Conservation (phyloP, 306 rosid species). For the Begonia peltatifolia region DNA sequence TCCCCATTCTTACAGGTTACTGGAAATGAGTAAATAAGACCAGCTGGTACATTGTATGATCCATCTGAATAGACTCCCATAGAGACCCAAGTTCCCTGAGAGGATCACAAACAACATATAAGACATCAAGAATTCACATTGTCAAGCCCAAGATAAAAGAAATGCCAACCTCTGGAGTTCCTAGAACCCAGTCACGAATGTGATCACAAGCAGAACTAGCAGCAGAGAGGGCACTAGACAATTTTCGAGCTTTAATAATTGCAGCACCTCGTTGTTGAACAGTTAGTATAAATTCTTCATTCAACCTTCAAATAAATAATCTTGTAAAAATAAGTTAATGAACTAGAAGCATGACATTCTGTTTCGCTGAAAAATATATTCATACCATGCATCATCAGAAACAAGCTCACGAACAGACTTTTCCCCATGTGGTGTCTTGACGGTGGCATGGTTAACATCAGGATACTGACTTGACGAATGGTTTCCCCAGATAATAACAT, state of each 20-base stretch:
- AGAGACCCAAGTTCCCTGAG: constrained; percentile 1
- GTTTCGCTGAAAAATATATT: neutral
- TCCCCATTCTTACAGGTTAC: constrained; percentile 73
- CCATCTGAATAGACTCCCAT: constrained; percentile 99
- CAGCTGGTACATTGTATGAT: constrained; percentile 91
- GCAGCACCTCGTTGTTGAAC: constrained; percentile 64
- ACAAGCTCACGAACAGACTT: constrained; percentile 45
- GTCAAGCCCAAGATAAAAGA: neutral
- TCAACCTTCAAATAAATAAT: constrained; percentile 33
- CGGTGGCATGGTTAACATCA: constrained; percentile 72
- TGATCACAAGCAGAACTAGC: constrained; percentile 77
- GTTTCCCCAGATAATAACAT: constrained; percentile 86
- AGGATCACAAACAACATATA: neutral
- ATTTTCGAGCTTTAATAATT: constrained; percentile 45
- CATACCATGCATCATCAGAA: constrained; percentile 51
- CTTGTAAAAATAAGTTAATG: neutral
- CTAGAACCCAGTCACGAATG: constrained; percentile 54
- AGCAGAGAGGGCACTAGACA: constrained; percentile 52
- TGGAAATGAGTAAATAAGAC: constrained; percentile 88
- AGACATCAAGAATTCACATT: neutral
- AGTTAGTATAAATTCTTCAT: constrained; percentile 48
- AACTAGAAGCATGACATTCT: neutral
- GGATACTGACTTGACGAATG: constrained; percentile 96
- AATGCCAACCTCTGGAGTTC: constrained; percentile 46
- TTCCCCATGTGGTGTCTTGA: constrained; percentile 13